phyloP scores from a whole-genome alignment of 257 asterid species.

The Solanum paucissectum region DNA sequence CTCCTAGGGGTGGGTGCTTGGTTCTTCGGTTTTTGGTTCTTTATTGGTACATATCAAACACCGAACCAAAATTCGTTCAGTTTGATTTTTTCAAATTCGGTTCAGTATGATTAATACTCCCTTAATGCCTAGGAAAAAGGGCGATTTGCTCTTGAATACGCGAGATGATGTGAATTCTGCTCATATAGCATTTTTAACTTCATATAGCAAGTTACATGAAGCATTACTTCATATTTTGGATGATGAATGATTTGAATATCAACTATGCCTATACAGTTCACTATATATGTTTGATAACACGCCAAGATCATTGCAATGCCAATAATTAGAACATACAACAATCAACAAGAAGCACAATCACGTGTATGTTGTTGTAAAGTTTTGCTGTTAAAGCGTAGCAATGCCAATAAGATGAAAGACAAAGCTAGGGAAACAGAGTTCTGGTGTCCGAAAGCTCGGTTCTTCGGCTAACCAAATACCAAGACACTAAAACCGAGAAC shows the following conservation, averaged over 20 bases:
- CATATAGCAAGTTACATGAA: not conserved
- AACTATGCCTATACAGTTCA: not conserved
- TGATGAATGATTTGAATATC: not conserved
- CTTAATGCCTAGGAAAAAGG: not conserved
- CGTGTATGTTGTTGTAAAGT: not conserved
- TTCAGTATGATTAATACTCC: not conserved
- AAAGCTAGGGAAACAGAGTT: not conserved
- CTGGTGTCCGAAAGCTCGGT: not conserved
- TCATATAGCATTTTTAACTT: not conserved
- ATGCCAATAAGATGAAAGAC: not conserved
- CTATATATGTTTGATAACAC: not conserved
- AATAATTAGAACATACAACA: not conserved
- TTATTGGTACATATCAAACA: not conserved
- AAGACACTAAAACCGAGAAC: not conserved
- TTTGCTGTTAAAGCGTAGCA: not conserved
- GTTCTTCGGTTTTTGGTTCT: not conserved
- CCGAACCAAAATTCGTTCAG: not conserved
- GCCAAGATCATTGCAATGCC: not conserved
- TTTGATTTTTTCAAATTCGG: not conserved
- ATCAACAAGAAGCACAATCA: not conserved
- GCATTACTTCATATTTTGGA: not conserved
- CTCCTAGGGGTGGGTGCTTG: not conserved
- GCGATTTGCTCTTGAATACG: not conserved
- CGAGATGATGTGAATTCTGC: not conserved
- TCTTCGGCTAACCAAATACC: not conserved